A percentile compares a stretch with the other conserved stretches of the same genome.
Conservation (phyloP, 805 yeast genomes). For the Spathaspora boniae region DNA sequence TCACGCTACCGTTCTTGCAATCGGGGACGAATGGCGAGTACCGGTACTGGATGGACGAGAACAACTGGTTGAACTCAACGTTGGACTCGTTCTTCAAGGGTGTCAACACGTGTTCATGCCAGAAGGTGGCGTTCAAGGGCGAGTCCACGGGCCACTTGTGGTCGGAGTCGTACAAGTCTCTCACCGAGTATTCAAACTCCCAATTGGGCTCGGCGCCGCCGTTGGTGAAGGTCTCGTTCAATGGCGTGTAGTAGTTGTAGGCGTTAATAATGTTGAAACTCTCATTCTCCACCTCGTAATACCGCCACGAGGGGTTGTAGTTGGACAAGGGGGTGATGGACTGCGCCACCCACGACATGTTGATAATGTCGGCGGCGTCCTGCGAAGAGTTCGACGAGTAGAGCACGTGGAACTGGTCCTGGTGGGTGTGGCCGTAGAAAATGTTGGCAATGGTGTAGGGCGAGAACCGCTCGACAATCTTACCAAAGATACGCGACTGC, state of each 20-base stretch:
- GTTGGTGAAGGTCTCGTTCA: slow-evolving; percentile 54
- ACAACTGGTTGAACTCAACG: slow-evolving; percentile 46
- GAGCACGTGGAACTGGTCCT: slow-evolving; percentile 61
- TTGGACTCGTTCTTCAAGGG: slow-evolving; percentile 36
- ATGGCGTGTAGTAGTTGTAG: slow-evolving; percentile 53
- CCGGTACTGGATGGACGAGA: slow-evolving; percentile 49
- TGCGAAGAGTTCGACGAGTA: slow-evolving; percentile 45
- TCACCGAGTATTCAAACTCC: slow-evolving; percentile 61
- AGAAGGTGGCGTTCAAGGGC: slow-evolving; percentile 67
- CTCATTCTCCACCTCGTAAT: slow-evolving; percentile 60
- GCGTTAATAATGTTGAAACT: slow-evolving; percentile 61
- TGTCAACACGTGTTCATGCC: slow-evolving; percentile 52
- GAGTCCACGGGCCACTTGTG: slow-evolving; percentile 53
- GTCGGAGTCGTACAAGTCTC: slow-evolving; percentile 51
- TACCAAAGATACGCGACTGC: slow-evolving; percentile 51
- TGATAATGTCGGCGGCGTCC: slow-evolving; percentile 42
- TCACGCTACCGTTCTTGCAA: slow-evolving; percentile 33
- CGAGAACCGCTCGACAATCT: slow-evolving; percentile 61
- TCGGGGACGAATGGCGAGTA: slow-evolving; percentile 52
- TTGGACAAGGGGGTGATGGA: slow-evolving; percentile 60
- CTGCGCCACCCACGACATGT: slow-evolving; percentile 63
- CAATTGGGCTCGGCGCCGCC: slow-evolving; percentile 57
- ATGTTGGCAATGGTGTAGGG: slow-evolving; percentile 65
- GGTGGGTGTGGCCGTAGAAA: slow-evolving; percentile 71
- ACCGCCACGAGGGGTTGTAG: slow-evolving; percentile 69